These are phyloP conservation scores for Hylodesmum podocarpum DNA, from an alignment of 306 rosid genomes.

Conservation along the genomic window DNA sequence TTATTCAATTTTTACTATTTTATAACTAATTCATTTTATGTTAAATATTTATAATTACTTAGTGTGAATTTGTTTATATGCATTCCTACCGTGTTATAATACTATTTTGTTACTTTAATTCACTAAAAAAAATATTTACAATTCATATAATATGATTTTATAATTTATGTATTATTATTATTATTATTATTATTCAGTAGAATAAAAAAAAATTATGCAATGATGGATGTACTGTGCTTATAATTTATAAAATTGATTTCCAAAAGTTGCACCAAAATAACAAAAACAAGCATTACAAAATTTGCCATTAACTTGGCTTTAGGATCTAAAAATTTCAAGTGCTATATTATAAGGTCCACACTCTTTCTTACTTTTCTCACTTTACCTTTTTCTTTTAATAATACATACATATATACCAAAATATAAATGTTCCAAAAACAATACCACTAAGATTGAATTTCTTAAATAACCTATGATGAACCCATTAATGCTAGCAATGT, in stretches of 20 bases:
- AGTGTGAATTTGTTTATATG: too few species aligned
- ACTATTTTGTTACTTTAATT: too few species aligned
- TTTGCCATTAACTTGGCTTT: constrained; percentile 32
- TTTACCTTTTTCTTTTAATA: not conserved
- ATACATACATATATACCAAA: constrained; percentile 28
- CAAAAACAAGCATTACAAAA: constrained; percentile 30
- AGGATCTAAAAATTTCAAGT: not conserved
- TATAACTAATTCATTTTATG: too few species aligned
- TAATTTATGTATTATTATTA: too few species aligned
- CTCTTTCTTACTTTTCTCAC: constrained; percentile 2
- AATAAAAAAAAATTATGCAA: too few species aligned
- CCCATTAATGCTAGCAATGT: constrained; percentile 69
- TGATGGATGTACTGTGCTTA: not conserved
- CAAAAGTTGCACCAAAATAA: not conserved
- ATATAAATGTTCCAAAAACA: not conserved
- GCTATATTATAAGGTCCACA: constrained; percentile 4
- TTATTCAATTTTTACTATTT: too few species aligned
- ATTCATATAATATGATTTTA: too few species aligned
- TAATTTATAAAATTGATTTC: not conserved
- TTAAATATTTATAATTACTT: too few species aligned
- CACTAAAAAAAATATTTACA: too few species aligned
- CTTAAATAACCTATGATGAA: constrained; percentile 68
- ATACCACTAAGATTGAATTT: constrained; percentile 4
- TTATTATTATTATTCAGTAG: too few species aligned
- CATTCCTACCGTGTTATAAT: too few species aligned